These are phyloP conservation scores for Leccinum broughii DNA, from an alignment of 768 basidiomycete genomes.

Conservation along the genomic window DNA sequence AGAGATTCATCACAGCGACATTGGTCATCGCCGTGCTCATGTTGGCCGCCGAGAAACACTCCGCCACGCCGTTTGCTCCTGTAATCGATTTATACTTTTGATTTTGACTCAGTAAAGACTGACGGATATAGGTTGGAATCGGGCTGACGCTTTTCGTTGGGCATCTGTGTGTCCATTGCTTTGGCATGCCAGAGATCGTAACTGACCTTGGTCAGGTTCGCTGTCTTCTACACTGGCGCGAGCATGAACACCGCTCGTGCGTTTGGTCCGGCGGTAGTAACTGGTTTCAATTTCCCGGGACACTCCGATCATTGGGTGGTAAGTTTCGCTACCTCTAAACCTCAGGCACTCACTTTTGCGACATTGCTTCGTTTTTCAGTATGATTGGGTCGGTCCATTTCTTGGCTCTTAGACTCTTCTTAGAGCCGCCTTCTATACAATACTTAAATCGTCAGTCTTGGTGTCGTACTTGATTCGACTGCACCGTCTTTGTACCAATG, in stretches of 20 bases:
- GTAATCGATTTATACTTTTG: slow-evolving; percentile 38
- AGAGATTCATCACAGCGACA: slow-evolving; percentile 64
- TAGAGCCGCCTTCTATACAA: slow-evolving; percentile 53
- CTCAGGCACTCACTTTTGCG: background rate
- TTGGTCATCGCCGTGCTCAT: slow-evolving; percentile 67
- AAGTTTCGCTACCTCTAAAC: slow-evolving; percentile 22
- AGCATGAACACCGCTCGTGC: slow-evolving; percentile 69
- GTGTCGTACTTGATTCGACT: background rate
- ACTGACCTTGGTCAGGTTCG: slow-evolving; percentile 41
- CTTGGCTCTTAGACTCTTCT: slow-evolving; percentile 56
- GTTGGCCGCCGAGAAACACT: slow-evolving; percentile 72
- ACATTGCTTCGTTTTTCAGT: slow-evolving; percentile 37
- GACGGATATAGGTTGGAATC: slow-evolving; percentile 51
- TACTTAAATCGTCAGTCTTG: slow-evolving; percentile 50
- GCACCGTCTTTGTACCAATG: too few species aligned
- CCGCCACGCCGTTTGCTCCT: slow-evolving; percentile 66
- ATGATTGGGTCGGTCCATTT: slow-evolving; percentile 66
- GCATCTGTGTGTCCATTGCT: slow-evolving; percentile 47
- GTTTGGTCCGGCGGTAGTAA: slow-evolving; percentile 68
- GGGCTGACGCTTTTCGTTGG: slow-evolving; percentile 65
- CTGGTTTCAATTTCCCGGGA: slow-evolving; percentile 47
- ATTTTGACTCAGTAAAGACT: too few species aligned
- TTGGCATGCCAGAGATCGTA: background rate
- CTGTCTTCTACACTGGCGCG: slow-evolving; percentile 63
- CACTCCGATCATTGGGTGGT: slow-evolving; percentile 61